Evolutionary conservation across 2,329 filamentous ascomycete species (phyloP), one percentile per base, ranked within the genome.

Genomic region (Claviceps sp.): DNA sequence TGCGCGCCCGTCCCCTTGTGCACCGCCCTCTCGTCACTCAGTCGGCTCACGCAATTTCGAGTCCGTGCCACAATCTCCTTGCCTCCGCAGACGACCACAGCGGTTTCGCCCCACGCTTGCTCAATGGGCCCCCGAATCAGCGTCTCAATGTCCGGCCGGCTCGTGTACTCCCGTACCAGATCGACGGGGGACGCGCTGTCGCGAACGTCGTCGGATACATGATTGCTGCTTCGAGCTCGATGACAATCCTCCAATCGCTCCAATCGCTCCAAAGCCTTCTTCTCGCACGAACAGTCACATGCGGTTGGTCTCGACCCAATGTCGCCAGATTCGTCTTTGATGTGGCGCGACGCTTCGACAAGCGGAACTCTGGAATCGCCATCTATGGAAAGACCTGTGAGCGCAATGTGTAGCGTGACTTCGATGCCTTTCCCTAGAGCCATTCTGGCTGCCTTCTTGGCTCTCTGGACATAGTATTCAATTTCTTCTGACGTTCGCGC

Each of bases 1-100:
- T 83, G 79, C 0, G 79, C 79, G 1, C 77, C 79, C 0, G 78
- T 82, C 5, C 79, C 79, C 61, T 83, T 83, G 59, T 82, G 79
- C 22, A 82, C 79, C 0, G 75, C 79, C 42, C 79, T 66, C 64
- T 82, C 79, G 57, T 83, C 78, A 50, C 77, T 79, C 54, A 82
- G 55, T 34, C 64, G 66, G 2, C 75, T 73, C 2, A 82, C 77
- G 52, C 69, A 74, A 56, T 79, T 82, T 52, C 79, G 68, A 14
- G 77, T 73, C 45, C 66, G 66, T 2, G 76, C 68, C 1, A 79
- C 77, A 23, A 82, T 64, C 46, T 74, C 74, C 49, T 71, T 71
- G 1, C 79, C 79, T 14, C 78, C 79, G 54, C 79, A 82, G 0
- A 80, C 79, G 0, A 79, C 73, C 0, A 82, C 73, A 1, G 73